A percentile compares a stretch with the other conserved stretches of the same genome.
phyloP scores from a whole-genome alignment of 805 yeast genomes.

The Kodamaea fukazawae region DNA sequence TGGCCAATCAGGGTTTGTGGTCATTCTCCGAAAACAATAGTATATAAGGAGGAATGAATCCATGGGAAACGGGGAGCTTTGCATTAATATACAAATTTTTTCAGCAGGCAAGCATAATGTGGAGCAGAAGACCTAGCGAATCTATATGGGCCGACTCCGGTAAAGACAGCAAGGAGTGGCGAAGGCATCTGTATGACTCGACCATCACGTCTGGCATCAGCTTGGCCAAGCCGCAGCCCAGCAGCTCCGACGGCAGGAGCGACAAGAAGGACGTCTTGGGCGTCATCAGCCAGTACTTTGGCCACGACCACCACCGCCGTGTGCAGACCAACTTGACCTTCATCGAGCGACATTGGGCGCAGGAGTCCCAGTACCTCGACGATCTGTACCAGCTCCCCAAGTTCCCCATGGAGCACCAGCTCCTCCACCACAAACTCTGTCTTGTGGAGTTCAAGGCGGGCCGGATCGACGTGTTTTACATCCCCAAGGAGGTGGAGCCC shows the following conservation, averaged over 20 bases:
- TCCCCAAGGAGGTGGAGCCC: constrained; percentile 35
- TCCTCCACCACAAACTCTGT: constrained; percentile 43
- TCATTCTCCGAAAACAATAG: too few species aligned
- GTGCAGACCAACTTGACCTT: constrained; percentile 34
- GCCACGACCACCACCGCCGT: constrained; percentile 36
- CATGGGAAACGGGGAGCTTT: too few species aligned
- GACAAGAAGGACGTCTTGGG: constrained; percentile 8
- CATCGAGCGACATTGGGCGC: constrained; percentile 27
- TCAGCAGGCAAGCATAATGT: too few species aligned
- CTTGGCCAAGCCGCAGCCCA: neutral
- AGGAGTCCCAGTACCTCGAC: constrained; percentile 28
- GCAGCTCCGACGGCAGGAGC: neutral
- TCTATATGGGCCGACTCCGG: constrained; percentile 7
- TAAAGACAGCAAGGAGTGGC: neutral
- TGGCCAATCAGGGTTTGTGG: constrained; percentile 7
- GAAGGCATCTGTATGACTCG: constrained; percentile 10
- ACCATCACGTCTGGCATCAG: neutral
- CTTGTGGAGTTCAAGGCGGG: constrained; percentile 77
- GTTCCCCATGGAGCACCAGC: constrained; percentile 12
- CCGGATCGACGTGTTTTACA: constrained; percentile 71
- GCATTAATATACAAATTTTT: too few species aligned
- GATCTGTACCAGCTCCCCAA: constrained; percentile 34
- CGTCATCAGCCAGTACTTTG: constrained; percentile 34
- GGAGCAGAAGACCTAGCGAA: constrained; percentile 10
- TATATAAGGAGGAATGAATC: too few species aligned